phyloP scores from a whole-genome alignment of 2,329 filamentous ascomycete genomes.

The Onygenales sp. region DNA sequence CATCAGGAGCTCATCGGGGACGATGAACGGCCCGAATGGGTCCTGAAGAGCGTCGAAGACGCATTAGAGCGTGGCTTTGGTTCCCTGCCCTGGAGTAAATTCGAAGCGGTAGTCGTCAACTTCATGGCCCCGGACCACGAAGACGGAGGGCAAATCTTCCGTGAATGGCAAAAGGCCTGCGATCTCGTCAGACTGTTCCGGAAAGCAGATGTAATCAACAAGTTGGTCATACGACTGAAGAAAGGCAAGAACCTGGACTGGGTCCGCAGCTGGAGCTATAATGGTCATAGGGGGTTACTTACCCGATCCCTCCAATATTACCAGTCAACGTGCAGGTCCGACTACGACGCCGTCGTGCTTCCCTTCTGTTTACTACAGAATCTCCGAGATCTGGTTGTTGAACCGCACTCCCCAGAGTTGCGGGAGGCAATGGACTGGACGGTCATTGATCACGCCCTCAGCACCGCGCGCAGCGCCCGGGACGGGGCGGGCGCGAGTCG shows the following conservation, averaged over 20 bases:
- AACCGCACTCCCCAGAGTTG: no score
- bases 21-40: neutral
- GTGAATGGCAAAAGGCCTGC: neutral
- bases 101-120: neutral
- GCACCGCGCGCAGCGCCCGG: no score
- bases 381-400: no score
- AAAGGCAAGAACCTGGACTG: neutral
- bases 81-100: neutral
- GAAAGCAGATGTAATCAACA: neutral
- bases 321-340: no score
- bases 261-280: neutral
- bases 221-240: neutral
- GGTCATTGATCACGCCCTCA: no score
- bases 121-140: neutral
- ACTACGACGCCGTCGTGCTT: neutral
- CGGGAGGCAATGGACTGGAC: no score
- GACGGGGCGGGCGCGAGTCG: no score
- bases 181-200: neutral
- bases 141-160: neutral
- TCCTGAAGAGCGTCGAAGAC: neutral
- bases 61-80: neutral
- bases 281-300: no score
- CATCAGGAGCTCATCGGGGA: neutral
- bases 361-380: neutral
- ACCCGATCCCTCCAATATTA: no score